A percentile compares a stretch with the other conserved stretches of the same genome.
Conservation (phyloP, 495 filamentous ascomycete species). For the Peziza echinospora region DNA sequence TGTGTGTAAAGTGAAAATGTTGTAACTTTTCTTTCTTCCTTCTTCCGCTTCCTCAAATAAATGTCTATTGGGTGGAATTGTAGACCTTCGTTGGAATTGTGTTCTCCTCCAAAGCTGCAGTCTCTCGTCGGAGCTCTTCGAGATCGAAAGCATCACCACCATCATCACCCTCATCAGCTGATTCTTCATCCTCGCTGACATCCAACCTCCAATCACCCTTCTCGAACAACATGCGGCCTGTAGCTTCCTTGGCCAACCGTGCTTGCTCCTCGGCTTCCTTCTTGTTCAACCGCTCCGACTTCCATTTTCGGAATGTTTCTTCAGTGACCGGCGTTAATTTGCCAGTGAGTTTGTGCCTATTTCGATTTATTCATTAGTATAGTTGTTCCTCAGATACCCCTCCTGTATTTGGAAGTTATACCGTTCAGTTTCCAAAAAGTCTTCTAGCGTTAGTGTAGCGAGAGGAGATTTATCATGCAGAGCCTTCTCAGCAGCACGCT, state of each 20-base stretch:
- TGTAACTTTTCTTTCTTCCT: too few species aligned
- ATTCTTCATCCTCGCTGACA: constrained; percentile 39
- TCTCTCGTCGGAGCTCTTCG: constrained; percentile 49
- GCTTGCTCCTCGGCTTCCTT: constrained; percentile 83
- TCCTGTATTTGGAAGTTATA: constrained; percentile 24
- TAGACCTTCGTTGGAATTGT: constrained; percentile 1
- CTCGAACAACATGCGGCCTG: constrained; percentile 85
- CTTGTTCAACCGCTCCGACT: constrained; percentile 81
- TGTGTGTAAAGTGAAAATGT: too few species aligned
- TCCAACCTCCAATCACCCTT: constrained; percentile 72
- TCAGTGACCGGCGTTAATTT: constrained; percentile 78
- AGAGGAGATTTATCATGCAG: constrained; percentile 88
- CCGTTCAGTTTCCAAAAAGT: constrained; percentile 86
- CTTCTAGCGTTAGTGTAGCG: constrained; percentile 84
- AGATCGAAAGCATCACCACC: constrained; percentile 45
- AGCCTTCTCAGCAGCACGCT: constrained; percentile 91
- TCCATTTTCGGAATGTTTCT: constrained; percentile 87
- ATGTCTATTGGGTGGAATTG: too few species aligned
- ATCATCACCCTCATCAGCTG: constrained; percentile 35
- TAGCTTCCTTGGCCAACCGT: constrained; percentile 75
- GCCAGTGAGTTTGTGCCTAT: constrained; percentile 50
- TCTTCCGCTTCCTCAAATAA: too few species aligned
- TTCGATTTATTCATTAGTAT: constrained; percentile 2
- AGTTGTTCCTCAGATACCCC: neutral
- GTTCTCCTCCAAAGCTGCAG: constrained; percentile 38